Conservation (phyloP, 495 filamentous ascomycete species). For the Pyrenula massariospora region DNA sequence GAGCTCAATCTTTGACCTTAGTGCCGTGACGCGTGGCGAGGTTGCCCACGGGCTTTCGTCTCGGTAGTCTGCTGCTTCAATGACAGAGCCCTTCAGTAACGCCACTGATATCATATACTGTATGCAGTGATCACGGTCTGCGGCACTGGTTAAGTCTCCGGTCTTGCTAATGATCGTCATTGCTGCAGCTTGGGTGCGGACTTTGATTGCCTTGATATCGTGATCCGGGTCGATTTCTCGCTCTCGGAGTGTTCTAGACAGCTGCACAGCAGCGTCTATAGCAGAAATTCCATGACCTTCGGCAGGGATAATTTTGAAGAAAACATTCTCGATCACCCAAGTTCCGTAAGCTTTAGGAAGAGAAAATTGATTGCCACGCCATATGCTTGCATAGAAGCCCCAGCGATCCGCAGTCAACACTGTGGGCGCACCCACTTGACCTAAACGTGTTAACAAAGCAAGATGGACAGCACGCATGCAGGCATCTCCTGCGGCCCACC, state of each 20-base stretch:
- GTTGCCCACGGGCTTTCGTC: constrained; percentile 23
- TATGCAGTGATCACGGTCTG: constrained; percentile 36
- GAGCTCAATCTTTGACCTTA: constrained; percentile 20
- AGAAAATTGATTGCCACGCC: constrained; percentile 13
- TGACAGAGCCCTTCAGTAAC: constrained; percentile 21
- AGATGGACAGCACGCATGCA: constrained; percentile 31
- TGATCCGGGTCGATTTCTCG: constrained; percentile 3
- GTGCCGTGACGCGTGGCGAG: constrained; percentile 9
- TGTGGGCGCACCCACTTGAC: constrained; percentile 23
- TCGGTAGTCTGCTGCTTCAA: constrained; percentile 22
- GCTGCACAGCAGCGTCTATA: constrained; percentile 22
- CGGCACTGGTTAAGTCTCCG: constrained; percentile 22
- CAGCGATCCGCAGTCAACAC: constrained; percentile 21
- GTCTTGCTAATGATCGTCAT: constrained; percentile 29
- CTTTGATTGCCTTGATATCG: constrained; percentile 16
- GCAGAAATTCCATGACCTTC: constrained; percentile 29
- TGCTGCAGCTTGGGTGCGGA: constrained; percentile 24
- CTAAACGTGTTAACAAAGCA: constrained; percentile 14
- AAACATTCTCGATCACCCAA: constrained; percentile 22
- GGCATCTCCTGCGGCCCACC: constrained; percentile 36
- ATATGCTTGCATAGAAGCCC: constrained; percentile 25
- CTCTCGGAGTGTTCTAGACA: constrained; percentile 3
- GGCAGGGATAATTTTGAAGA: constrained; percentile 25
- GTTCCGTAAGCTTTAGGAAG: constrained; percentile 18
- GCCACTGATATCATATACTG: constrained; percentile 27